Evolutionary conservation across 805 yeast species (phyloP), one percentile per base, ranked within the genome.

Genomic region (Myxozyma monticola): DNA sequence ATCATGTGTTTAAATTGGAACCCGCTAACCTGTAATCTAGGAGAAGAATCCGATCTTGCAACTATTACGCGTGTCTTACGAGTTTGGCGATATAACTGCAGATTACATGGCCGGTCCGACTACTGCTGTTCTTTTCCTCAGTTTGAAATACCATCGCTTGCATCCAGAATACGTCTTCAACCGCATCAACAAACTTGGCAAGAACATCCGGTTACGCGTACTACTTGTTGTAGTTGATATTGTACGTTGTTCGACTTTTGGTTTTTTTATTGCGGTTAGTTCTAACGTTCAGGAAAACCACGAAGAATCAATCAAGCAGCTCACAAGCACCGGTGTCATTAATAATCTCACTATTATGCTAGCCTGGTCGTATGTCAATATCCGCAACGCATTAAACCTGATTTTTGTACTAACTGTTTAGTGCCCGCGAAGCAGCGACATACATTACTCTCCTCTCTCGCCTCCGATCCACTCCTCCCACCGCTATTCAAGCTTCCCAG

Each of bases 91-190:
- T 20, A 65, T 73, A 42, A 61, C 56, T 31, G 65, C 75, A 4
- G 76, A 72, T 49, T 72, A 62, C 42, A 60, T 67, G 2, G 58
- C 71, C 7, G 69, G 70, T 6, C 61, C 60, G 18, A 56, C 61
- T 2, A 60, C 65, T 28, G 68, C 73, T 33, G 71, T 64, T 18
- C 61, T 72, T 31, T 72, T 65, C 47, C 60, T 72, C 46, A 64
- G 63, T 34, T 39, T 61, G 24, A 56, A 57, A 41, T 61, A 61
- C 43, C 64, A 61, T 38, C 52, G 59, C 49, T 42, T 18, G 25
- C 72, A 68, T 38, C 76, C 75, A 2, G 76, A 71, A 50, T 71
- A 73, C 49, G 69, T 73, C 17, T 66, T 63, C 60, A 56, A 59
- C 17, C 65, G 76, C 14, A 66, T 72, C 21, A 54, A 57, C 20